Evolutionary conservation across 805 yeast species (phyloP).

Genomic region (Monosporozyma yasuniensis): DNA sequence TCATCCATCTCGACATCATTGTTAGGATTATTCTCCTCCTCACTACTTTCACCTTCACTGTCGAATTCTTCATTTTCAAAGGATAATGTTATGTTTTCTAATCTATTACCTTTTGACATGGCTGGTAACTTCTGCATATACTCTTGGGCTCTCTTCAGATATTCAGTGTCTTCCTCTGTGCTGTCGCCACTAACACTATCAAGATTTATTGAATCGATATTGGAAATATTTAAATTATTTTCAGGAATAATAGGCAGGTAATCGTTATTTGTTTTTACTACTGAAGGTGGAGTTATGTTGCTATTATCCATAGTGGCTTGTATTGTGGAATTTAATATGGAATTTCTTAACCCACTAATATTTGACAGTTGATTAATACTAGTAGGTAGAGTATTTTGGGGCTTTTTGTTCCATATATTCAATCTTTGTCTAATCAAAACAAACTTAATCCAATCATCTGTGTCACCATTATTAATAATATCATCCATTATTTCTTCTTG

Average conservation of each 20-base stretch:
- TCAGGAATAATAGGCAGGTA: neutral
- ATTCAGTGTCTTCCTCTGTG: neutral
- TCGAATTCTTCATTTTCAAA: slow-evolving; percentile 18
- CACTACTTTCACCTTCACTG: neutral
- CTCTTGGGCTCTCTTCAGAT: neutral
- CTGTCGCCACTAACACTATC: neutral
- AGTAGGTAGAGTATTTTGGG: slow-evolving; percentile 12
- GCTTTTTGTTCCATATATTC: slow-evolving; percentile 15
- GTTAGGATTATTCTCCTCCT: neutral
- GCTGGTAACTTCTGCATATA: slow-evolving; percentile 32
- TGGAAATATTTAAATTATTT: neutral
- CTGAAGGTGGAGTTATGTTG: neutral
- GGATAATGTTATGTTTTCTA: slow-evolving; percentile 26
- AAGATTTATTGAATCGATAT: neutral
- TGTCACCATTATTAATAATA: slow-evolving; percentile 25
- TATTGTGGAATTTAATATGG: slow-evolving; percentile 10
- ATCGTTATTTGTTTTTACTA: neutral
- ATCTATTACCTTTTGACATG: slow-evolving; percentile 26
- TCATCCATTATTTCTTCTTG: slow-evolving; percentile 24
- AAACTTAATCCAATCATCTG: slow-evolving; percentile 33
- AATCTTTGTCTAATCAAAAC: slow-evolving; percentile 26
- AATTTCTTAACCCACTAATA: slow-evolving; percentile 20
- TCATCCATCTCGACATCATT: slow-evolving; percentile 1
- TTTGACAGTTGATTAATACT: slow-evolving; percentile 15
- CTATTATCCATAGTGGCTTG: neutral